Evolutionary conservation across 1,284 basidiomycete species (phyloP).

Genomic region (Puccinia polysora): DNA sequence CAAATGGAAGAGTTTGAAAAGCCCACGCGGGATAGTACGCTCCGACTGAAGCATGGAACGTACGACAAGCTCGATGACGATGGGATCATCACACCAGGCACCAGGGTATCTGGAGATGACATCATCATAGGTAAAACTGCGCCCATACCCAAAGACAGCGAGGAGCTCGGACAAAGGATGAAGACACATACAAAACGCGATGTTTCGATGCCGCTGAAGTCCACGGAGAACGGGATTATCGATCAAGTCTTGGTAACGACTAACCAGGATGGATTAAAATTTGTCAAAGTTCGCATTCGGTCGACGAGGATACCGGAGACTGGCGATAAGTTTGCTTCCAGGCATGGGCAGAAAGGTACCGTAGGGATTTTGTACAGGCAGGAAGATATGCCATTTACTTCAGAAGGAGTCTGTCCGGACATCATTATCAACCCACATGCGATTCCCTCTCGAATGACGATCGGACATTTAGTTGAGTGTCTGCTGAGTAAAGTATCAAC

Average conservation of each 20-base stretch:
- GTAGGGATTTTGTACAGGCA: conserved; percentile 98
- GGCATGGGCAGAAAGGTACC: conserved; percentile 99
- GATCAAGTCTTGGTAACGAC: conserved; percentile 97
- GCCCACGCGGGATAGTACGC: conserved; percentile 83
- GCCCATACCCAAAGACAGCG: conserved; percentile 89
- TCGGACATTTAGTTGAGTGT: conserved; percentile 99
- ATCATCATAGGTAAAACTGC: conserved; percentile 99
- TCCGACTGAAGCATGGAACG: conserved; percentile 95
- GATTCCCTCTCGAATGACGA: conserved; percentile 99
- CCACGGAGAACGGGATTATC: conserved; percentile 93
- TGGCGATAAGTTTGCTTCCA: conserved; percentile 98
- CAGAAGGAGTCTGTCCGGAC: conserved; percentile 91
- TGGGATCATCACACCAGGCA: conserved; percentile 90
- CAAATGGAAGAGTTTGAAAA: conserved; percentile 96
- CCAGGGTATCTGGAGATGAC: conserved; percentile 90
- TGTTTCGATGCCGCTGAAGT: conserved; percentile 94
- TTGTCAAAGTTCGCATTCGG: conserved; percentile 94
- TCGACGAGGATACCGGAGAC: conserved; percentile 94
- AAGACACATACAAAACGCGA: conserved; percentile 85
- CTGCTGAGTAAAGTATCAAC: conserved; percentile 93
- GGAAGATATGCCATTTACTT: conserved; percentile 99
- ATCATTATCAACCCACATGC: conserved; percentile 99
- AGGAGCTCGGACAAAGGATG: conserved; percentile 91
- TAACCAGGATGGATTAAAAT: conserved; percentile 91
- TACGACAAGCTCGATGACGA: conserved; percentile 98